Base-by-base conservation (phyloP, 257 asterid species). In the Capsicum rhomboideum region DNA sequence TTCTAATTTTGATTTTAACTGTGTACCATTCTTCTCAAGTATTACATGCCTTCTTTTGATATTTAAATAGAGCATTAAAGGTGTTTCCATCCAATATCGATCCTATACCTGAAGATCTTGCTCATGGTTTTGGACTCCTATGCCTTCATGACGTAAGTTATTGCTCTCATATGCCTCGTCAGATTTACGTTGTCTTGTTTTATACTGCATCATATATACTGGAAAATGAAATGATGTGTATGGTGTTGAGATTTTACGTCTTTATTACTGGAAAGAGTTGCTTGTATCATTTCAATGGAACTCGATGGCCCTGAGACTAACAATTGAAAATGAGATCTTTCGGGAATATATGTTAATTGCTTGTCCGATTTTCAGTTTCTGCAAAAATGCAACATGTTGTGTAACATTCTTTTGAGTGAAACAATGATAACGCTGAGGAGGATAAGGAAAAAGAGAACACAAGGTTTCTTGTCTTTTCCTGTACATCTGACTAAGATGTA, bases 81-180 rank as follows among this genome's bases (percentile, higher is more conserved):
- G 85, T 87, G 85, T 86, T 96, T 88, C 94, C 98, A 8, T 83
- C 82, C 88, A 86, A 87, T 90, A 89, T 86, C 67, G 99, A 96
- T 91, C 99, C 98, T 87, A 92, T 96, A 77, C 99, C 99, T 78
- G 86, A 91, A 87, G 90, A 85, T 84, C 85, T 94, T 67, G 86
- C 90, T 84, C 90, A 86, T 84, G 94, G 90, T 58, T 90, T 93
- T 88, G 89, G 90, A 75, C 97, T 96, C 55, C 82, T 88, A 83
- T 78, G 91, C 88, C 99, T 96, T 82, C 89, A 83, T 84, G 91
- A 93, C 86, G 99, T 96, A 92, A 86, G 98, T 86, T 49, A 49
- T 49, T 26, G 81, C 44, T 75, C 10, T 49, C 42, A 4, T 49
- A 46, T 46, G 42, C 44, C 81, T 75, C 10, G 14, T 75, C 44